Conservation (phyloP, 2,329 filamentous ascomycete genomes). For the Trichoderma semiorbis region DNA sequence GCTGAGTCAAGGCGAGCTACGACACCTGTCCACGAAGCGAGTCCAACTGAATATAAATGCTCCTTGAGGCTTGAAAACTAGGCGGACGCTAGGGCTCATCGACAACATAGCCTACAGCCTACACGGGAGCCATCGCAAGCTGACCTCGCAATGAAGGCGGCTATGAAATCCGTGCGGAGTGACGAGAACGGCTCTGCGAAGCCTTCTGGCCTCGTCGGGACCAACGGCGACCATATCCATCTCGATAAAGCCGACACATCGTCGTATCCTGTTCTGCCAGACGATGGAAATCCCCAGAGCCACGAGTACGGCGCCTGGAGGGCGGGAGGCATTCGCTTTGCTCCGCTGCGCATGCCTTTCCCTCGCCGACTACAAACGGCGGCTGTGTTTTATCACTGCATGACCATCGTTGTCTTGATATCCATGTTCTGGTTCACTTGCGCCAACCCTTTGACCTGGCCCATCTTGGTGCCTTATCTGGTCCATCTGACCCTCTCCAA, state of each 20-base stretch:
- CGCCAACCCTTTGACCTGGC: slow-evolving; percentile 90
- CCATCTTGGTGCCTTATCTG: slow-evolving; percentile 70
- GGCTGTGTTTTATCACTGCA: slow-evolving; percentile 70
- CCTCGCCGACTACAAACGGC: slow-evolving; percentile 73
- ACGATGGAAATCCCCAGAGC: slow-evolving; percentile 18
- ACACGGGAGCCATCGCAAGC: neutral
- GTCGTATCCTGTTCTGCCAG: slow-evolving; percentile 30
- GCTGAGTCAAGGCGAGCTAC: neutral
- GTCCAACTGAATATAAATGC: neutral
- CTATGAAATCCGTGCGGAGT: neutral
- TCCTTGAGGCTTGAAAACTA: neutral
- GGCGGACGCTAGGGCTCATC: neutral
- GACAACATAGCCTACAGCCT: neutral
- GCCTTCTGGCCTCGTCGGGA: neutral
- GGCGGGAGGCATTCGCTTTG: slow-evolving; percentile 69
- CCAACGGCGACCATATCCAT: slow-evolving; percentile 11
- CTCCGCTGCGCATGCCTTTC: slow-evolving; percentile 71
- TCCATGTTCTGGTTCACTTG: slow-evolving; percentile 87
- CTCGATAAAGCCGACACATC: neutral
- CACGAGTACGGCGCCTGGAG: slow-evolving; percentile 34
- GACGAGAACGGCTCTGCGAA: neutral
- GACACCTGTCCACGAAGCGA: neutral
- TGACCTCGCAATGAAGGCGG: neutral
- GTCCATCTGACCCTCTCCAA: slow-evolving; percentile 80
- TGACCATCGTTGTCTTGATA: slow-evolving; percentile 66